Evolutionary conservation across 2,329 filamentous ascomycete species (phyloP), one percentile per base, ranked within the genome.

Genomic region (Aspergillus ochraceoroseus): DNA sequence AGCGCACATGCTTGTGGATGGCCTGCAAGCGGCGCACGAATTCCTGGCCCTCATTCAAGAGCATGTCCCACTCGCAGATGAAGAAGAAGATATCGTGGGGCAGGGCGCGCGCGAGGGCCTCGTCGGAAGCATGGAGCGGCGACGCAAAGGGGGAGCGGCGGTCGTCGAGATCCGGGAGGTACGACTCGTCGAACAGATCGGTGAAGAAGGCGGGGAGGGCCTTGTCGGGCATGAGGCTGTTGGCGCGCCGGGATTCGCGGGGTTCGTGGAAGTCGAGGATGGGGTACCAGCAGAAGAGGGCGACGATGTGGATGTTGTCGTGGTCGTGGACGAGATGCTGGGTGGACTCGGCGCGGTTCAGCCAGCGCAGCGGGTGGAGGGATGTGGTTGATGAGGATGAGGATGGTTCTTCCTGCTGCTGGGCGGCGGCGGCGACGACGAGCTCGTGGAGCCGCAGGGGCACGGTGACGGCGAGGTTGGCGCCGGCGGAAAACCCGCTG

Each of bases 41-140:
- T 1, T 49, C 45, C 46, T 70, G 63, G 4, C 76, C 79, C 56
- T 82, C 79, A 9, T 72, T 71, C n/a, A 80, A 66, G 9, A 82
- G 64, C 78, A 82, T 82, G 54, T 82, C 79, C 74, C 75, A 82
- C 56, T 82, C 79, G 56, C 79, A 82, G 29, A 77, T 74, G 54
- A 76, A 78, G 49, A 82, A 61, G 42, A 79, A 76, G 32, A 82
- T 73, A 43, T 80, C 73, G n/a, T 74, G 65, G 0, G 79, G 79
- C 1, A 82, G 58, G 2, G 68, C 69, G 14, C 70, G 68, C 18
- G 59, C 54, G n/a, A 82, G 68, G 53, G 77, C 70, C 18, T 68
- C 59, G 13, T 72, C 68, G 0, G 74, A 67, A 1, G 79, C 78
- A 7, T 75, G 70, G 20, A 74, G 74, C 0, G 79, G 79, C 5